These are phyloP conservation scores for Taiozyma onychis DNA, from an alignment of 1,139 yeast species.

Conservation along the genomic window DNA sequence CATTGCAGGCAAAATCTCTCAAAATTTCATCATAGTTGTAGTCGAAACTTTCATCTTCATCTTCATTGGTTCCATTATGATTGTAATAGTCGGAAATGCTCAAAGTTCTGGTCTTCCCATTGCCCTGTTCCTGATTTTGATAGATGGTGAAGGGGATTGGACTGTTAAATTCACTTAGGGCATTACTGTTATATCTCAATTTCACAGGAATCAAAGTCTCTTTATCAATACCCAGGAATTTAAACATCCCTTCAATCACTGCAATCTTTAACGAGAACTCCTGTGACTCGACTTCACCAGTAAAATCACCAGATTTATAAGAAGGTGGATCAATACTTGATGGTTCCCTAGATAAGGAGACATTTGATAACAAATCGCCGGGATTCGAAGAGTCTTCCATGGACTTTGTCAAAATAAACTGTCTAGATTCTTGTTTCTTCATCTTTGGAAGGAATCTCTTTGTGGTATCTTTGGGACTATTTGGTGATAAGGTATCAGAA, in stretches of 20 bases:
- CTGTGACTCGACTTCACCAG: constrained; percentile 71
- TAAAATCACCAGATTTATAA: constrained; percentile 39
- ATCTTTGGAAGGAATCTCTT: constrained; percentile 9
- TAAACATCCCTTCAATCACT: constrained; percentile 69
- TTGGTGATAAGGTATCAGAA: constrained; percentile 1
- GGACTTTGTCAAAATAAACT: constrained; percentile 42
- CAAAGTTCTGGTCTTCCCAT: constrained; percentile 8
- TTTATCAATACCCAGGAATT: constrained; percentile 61
- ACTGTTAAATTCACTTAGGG: constrained; percentile 18
- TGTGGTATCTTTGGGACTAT: constrained; percentile 2
- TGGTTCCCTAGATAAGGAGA: constrained; percentile 60
- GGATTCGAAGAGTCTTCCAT: constrained; percentile 57
- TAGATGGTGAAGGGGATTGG: constrained; percentile 18
- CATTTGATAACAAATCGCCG: constrained; percentile 80
- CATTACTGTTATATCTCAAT: constrained; percentile 1
- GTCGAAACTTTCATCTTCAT: constrained; percentile 23
- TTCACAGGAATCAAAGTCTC: constrained; percentile 26
- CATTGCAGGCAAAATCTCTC: constrained; percentile 53
- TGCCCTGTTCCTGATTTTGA: constrained; percentile 3
- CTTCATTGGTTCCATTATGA: neutral
- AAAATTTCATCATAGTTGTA: constrained; percentile 45
- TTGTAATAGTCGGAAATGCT: constrained; percentile 3
- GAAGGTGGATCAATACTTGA: constrained; percentile 23
- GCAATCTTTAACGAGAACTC: constrained; percentile 67
- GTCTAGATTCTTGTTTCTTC: constrained; percentile 42